Percentiles rank a stretch among this genome's conserved stretches.
These are phyloP conservation scores for Nannochloris sp. DNA, from an alignment of 139 green algal species.

Conservation along the genomic window DNA sequence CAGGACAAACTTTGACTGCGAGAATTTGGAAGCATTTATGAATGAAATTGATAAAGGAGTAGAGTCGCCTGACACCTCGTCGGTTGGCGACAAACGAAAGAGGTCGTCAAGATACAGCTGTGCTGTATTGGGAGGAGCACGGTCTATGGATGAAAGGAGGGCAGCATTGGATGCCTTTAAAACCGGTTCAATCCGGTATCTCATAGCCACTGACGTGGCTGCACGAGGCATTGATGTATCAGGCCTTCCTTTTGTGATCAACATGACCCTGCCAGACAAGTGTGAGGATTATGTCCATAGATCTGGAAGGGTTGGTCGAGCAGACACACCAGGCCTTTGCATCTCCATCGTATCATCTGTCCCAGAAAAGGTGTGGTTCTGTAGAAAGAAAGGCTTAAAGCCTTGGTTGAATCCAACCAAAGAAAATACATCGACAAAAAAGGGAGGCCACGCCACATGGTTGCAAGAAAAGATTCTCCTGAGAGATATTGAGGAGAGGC, in stretches of 20 bases:
- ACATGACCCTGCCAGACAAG: slow-evolving; percentile 74
- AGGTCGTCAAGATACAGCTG: slow-evolving; percentile 56
- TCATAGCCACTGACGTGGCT: slow-evolving; percentile 83
- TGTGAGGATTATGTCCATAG: slow-evolving; percentile 82
- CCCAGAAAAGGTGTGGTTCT: slow-evolving; percentile 68
- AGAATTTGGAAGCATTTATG: slow-evolving; percentile 70
- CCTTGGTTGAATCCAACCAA: slow-evolving; percentile 65
- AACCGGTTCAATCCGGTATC: slow-evolving; percentile 66
- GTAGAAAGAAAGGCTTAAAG: slow-evolving; percentile 63
- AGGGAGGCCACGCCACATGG: slow-evolving; percentile 70
- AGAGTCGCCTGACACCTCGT: neutral
- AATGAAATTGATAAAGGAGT: slow-evolving; percentile 30
- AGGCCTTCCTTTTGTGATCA: slow-evolving; percentile 77
- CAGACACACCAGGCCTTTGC: slow-evolving; percentile 58
- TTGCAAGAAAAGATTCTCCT: slow-evolving; percentile 56
- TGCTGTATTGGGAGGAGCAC: slow-evolving; percentile 54
- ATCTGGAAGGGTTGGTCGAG: slow-evolving; percentile 61
- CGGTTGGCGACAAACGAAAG: neutral
- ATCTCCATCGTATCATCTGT: slow-evolving; percentile 65
- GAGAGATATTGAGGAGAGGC: slow-evolving; percentile 50
- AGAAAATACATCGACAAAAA: slow-evolving; percentile 44
- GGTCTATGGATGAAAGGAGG: slow-evolving; percentile 61
- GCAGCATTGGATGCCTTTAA: slow-evolving; percentile 63
- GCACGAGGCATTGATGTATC: slow-evolving; percentile 77
- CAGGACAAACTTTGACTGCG: slow-evolving; percentile 71